Conservation (phyloP, 768 basidiomycete genomes). For the Austroboletus festivus region DNA sequence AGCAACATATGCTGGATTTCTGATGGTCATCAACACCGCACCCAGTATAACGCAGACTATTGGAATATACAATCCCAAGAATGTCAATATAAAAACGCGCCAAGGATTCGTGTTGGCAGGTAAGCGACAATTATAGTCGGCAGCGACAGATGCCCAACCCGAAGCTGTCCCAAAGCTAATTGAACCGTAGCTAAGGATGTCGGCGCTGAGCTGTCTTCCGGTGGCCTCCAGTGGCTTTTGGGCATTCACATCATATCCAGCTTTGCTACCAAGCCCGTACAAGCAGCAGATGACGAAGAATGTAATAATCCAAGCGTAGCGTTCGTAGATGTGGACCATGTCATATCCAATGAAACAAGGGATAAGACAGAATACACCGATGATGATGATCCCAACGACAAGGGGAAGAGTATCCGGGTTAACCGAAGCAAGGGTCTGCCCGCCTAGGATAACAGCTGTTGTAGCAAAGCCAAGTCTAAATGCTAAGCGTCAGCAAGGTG, state of each 20-base stretch:
- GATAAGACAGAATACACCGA: constrained; percentile 40
- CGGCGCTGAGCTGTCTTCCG: constrained; percentile 42
- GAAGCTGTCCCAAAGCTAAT: constrained; percentile 50
- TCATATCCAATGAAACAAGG: constrained; percentile 49
- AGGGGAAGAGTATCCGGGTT: constrained; percentile 44
- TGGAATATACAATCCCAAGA: constrained; percentile 50
- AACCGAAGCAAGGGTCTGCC: constrained; percentile 47
- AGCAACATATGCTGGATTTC: constrained; percentile 35
- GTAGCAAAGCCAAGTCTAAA: constrained; percentile 45
- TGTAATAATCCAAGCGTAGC: constrained; percentile 52
- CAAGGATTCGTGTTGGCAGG: constrained; percentile 41
- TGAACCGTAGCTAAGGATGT: constrained; percentile 50
- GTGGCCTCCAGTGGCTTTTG: constrained; percentile 43
- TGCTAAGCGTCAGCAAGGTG: not conserved
- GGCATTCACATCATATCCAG: constrained; percentile 43
- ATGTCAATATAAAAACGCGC: constrained; percentile 48
- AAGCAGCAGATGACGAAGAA: constrained; percentile 49
- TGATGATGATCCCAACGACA: constrained; percentile 47
- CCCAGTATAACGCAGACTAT: constrained; percentile 37
- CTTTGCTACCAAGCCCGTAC: constrained; percentile 46
- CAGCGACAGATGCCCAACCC: constrained; percentile 52
- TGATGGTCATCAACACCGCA: constrained; percentile 42
- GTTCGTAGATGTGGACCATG: constrained; percentile 47
- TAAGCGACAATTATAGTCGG: constrained; percentile 53
- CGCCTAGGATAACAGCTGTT: constrained; percentile 50